Evolutionary conservation across 164 flowering plant genomes (phyloP).

Genomic region (Kingdonia uniflora): DNA sequence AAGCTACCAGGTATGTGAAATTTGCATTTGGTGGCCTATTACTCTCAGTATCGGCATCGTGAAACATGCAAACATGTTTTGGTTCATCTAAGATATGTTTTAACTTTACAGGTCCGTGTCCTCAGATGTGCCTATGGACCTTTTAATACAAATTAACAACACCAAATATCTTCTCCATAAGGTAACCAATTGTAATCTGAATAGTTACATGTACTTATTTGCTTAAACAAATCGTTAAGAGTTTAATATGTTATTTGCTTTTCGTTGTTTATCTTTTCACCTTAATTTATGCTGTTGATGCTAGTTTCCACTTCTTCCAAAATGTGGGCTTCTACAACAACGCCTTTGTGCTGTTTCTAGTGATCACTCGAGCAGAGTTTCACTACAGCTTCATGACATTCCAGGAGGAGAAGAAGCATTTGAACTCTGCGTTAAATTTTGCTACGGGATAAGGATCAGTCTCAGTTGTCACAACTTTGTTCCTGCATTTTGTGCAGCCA

Average conservation of each 20-base stretch:
- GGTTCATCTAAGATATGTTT: conserved; percentile 56
- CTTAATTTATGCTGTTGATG: conserved; percentile 9
- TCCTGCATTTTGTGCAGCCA: conserved; percentile 66
- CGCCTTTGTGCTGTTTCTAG: conserved; percentile 34
- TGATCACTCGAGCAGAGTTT: conserved; percentile 18
- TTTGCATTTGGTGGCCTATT: too few species aligned
- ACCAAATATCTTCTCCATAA: conserved; percentile 62
- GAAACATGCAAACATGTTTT: too few species aligned
- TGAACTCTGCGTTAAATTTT: conserved; percentile 84
- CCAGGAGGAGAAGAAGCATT: conserved; percentile 92
- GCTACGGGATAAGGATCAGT: conserved; percentile 72
- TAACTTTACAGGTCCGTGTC: conserved; percentile 46
- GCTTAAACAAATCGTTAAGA: too few species aligned
- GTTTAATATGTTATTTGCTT: neutral
- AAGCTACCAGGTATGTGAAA: conserved; percentile 56
- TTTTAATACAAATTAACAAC: conserved; percentile 47
- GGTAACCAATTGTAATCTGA: conserved; percentile 30
- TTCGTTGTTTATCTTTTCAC: neutral
- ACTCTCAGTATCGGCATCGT: too few species aligned
- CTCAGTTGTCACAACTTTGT: conserved; percentile 72
- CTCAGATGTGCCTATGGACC: conserved; percentile 59
- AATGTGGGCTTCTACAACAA: conserved; percentile 68
- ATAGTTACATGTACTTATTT: neutral
- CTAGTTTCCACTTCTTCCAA: conserved; percentile 68
- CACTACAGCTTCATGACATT: conserved; percentile 54